Evolutionary conservation across 148 eudicot species (phyloP), one percentile per base, ranked within the genome.

Genomic region (Vaccinium myrtillus): DNA sequence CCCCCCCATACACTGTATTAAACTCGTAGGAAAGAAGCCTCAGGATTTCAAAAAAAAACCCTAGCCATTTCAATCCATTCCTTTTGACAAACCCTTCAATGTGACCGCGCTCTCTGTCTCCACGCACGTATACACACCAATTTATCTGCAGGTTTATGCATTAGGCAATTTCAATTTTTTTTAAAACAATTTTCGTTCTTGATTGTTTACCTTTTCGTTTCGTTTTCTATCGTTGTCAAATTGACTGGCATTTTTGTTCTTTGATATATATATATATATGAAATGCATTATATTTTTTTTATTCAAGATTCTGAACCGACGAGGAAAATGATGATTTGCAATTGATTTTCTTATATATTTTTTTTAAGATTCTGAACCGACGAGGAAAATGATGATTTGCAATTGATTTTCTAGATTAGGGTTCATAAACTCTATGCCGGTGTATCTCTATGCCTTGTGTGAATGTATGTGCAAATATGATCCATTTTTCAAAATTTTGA

Each of bases 11-110:
- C 71, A 50, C 43, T 69, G 74, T 30, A 43, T 43, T 43, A 69
- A 69, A 65, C 74, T 67, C 74, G 8, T 11, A 67, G 58, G 63
- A 81, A 75, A 85, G 70, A 19, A 2, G 32, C 75, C 69, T 32
- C 53, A 18, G 74, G 43, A 82, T 75, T 75, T 59, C 83, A 25
- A 84, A 84, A 84, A 84, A 25, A 84, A 84, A 84, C 86, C 86
- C 83, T 73, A 71, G 49, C 80, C 77, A 23, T 85, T 39, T 75
- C 59, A 49, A 73, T 85, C 69, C 70, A n/a, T 43, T 79, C 27
- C 19, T 30, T 80, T 51, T 63, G 2, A 32, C 74, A 15, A 27
- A 15, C 21, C 6, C 39, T 39, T 79, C 83, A 80, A 85, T 85
- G 87, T 81, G 83, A 73, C 50, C 46, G 8, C 73, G 16, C 78